Evolutionary conservation across 2,329 filamentous ascomycete species (phyloP), one percentile per base, ranked within the genome.

Genomic region (Stenocarpella maydis): DNA sequence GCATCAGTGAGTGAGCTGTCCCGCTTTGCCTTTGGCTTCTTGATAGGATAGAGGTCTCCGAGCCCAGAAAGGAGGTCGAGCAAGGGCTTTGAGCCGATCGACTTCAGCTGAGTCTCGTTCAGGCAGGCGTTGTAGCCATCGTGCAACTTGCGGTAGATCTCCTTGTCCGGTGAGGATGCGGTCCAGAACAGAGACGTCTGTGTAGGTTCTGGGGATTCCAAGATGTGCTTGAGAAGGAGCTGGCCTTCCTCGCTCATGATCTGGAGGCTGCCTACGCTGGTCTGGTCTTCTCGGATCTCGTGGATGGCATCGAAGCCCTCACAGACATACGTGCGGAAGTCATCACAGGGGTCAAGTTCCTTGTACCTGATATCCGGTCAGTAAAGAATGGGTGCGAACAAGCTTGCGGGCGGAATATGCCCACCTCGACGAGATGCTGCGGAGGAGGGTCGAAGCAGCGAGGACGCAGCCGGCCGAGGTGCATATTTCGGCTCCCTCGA

Each of bases 91-190:
- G 85, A 80, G 2, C 90, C 91, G 14, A 83, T 76, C 52, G 84
- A 78, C 72, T 86, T 84, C 61, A 92, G 85, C 12, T 80, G 78
- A 9, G 85, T 81, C 75, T 90, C 86, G 73, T 93, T 83, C 77
- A 91, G 85, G 75, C 91, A 94, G 41, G 90, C 86, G 71, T 87
- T 80, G 74, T 92, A 93, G 0, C 85, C 87, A 54, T 84, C 79
- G 76, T 91, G 87, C 75, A 93, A 80, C 77, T 91, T 90, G 71
- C 87, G 79, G 74, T 92, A 92, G 75, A 92, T 93, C 37, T 85
- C 78, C 74, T 87, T 82, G 69, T 91, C 88, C 1, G 82, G 80
- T 3, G 82, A 83, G 52, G 82, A 80, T 15, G 80, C 75, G 2
- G 77, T 69, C 70, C 82, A 85, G 50, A 72, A 69, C 19, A 53